Conservation (phyloP, 148 eudicot genomes). For the Tetragonia tetragonoides region DNA sequence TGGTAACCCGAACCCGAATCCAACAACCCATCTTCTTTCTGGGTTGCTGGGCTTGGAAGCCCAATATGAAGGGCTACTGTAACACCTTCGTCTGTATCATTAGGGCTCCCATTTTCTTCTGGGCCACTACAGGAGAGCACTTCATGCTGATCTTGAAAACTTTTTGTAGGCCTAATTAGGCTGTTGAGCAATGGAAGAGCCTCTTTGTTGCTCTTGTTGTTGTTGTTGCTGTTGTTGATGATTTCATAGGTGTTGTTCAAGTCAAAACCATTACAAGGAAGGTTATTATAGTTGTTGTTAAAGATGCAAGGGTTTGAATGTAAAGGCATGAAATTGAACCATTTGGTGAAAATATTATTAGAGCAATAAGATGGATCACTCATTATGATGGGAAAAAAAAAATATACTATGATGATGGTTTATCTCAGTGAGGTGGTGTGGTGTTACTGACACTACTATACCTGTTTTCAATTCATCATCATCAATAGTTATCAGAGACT, state of each 20-base stretch:
- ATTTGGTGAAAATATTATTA: slow-evolving; percentile 40
- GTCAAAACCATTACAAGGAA: slow-evolving; percentile 13
- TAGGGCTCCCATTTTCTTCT: background rate
- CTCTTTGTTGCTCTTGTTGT: background rate
- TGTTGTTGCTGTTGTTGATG: background rate
- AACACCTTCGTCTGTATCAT: background rate
- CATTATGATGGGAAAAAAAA: background rate
- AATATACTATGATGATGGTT: too few relatives aligned
- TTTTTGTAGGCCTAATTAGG: slow-evolving; percentile 12
- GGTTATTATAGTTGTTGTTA: slow-evolving; percentile 1
- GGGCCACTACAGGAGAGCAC: background rate
- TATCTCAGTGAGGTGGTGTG: background rate
- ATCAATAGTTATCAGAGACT: background rate
- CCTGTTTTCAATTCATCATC: background rate
- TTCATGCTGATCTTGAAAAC: background rate
- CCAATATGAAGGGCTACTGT: slow-evolving; percentile 51
- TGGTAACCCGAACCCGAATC: slow-evolving; percentile 26
- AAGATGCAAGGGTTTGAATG: slow-evolving; percentile 18
- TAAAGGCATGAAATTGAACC: slow-evolving; percentile 48
- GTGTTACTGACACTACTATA: slow-evolving; percentile 1
- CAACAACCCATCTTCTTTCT: background rate
- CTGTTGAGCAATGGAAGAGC: slow-evolving; percentile 55
- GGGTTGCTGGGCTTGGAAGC: slow-evolving; percentile 33
- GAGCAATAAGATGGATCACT: slow-evolving; percentile 22
- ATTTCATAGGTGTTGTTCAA: slow-evolving; percentile 12